These are phyloP conservation scores for Lippia alba DNA, from an alignment of 305 asterid species.

Conservation along the genomic window DNA sequence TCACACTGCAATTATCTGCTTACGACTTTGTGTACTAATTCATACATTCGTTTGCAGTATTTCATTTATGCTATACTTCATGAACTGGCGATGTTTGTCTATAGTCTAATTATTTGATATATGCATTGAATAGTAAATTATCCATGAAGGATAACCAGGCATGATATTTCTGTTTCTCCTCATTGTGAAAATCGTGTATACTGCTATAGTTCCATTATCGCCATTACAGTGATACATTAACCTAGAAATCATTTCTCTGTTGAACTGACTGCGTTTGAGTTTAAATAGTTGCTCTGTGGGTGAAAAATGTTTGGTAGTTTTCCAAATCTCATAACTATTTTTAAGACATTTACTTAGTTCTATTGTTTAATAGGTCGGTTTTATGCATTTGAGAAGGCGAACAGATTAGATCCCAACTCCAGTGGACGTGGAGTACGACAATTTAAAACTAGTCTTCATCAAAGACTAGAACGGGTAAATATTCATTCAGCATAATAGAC, in stretches of 20 bases:
- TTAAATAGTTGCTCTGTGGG: not conserved
- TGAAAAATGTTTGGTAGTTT: slow-evolving; percentile 17
- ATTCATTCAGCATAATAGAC: slow-evolving; percentile 6
- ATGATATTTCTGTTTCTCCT: too few relatives aligned
- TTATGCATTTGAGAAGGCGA: slow-evolving; percentile 88
- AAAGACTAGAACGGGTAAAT: slow-evolving; percentile 77
- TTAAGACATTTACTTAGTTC: not conserved
- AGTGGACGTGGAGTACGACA: slow-evolving; percentile 89
- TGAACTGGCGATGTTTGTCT: too few relatives aligned
- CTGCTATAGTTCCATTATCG: too few relatives aligned
- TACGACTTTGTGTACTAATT: too few relatives aligned
- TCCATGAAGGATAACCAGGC: too few relatives aligned
- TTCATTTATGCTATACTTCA: too few relatives aligned
- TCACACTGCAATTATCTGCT: too few relatives aligned
- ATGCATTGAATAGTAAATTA: too few relatives aligned
- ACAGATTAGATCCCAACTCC: slow-evolving; percentile 74
- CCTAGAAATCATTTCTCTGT: slow-evolving; percentile 14
- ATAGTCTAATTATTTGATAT: too few relatives aligned
- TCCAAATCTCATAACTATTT: not conserved
- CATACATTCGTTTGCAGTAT: too few relatives aligned
- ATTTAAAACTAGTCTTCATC: slow-evolving; percentile 80
- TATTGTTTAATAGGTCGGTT: slow-evolving; percentile 60
- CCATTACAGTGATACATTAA: not conserved
- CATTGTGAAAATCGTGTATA: too few relatives aligned
- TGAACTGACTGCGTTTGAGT: slow-evolving; percentile 13